Conservation (phyloP, 345 rosid species). For the rapeseed (Brassica napus) region Da-Ae NC_063447.1:8718501-8719000, state of each 20-base stretch:
- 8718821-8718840: slow-evolving; percentile 32
- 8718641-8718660: slow-evolving; percentile 9
- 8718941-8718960: background rate
- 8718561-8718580: background rate
- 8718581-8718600: background rate
- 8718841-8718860: slow-evolving; percentile 14
- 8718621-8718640: slow-evolving; percentile 7
- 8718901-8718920: slow-evolving; percentile 30
- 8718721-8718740: background rate
- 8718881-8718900: background rate
- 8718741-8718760: too few relatives aligned
- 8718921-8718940: background rate
- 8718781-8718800: background rate
- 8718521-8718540: background rate
- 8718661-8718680: background rate
- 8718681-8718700: slow-evolving; percentile 10
- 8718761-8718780: background rate
- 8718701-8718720: background rate
- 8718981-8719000: slow-evolving; percentile 33
- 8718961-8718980: slow-evolving; percentile 1
- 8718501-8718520: background rate
- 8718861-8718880: slow-evolving; percentile 4
- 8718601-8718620: background rate
- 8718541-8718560: background rate
- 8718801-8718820: slow-evolving; percentile 1